Evolutionary conservation across 768 basidiomycete species (phyloP).

Genomic region (Rubroboletus satanas): DNA sequence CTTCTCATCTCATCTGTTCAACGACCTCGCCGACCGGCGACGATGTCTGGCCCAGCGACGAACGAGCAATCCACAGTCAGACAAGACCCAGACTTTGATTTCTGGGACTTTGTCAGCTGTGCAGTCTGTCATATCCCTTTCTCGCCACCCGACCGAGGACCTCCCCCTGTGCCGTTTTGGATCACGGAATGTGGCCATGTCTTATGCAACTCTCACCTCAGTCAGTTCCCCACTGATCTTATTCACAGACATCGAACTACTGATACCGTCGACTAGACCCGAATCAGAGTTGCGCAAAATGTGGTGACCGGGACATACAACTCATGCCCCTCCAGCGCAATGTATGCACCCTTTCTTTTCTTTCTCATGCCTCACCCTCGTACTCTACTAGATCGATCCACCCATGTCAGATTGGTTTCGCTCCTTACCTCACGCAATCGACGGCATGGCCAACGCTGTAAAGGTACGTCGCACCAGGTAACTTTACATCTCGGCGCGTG

Average conservation of each 20-base stretch:
- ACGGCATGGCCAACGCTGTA: slow-evolving; percentile 60
- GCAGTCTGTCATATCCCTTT: slow-evolving; percentile 68
- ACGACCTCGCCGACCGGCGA: neutral
- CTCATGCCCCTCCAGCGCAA: slow-evolving; percentile 70
- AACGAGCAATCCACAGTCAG: neutral
- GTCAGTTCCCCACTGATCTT: slow-evolving; percentile 38
- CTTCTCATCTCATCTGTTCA: neutral
- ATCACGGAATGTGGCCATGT: slow-evolving; percentile 86
- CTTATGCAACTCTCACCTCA: slow-evolving; percentile 80
- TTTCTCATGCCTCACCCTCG: neutral
- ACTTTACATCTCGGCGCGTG: neutral
- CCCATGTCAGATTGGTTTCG: slow-evolving; percentile 85
- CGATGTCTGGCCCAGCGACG: slow-evolving; percentile 12
- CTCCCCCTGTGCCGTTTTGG: slow-evolving; percentile 74
- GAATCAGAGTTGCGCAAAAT: slow-evolving; percentile 72
- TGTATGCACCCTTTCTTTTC: slow-evolving; percentile 37
- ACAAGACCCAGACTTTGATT: slow-evolving; percentile 43
- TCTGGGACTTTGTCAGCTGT: slow-evolving; percentile 81
- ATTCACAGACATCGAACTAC: neutral
- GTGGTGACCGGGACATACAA: slow-evolving; percentile 60
- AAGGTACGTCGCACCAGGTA: slow-evolving; percentile 44
- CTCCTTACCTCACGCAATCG: slow-evolving; percentile 56
- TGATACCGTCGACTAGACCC: slow-evolving; percentile 42
- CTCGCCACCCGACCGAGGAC: slow-evolving; percentile 42
- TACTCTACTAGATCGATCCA: slow-evolving; percentile 57